Percentiles rank a stretch among this genome's conserved stretches.
phyloP scores from a whole-genome alignment of 768 basidiomycete species.

The Rhizopogon roseolus region DNA sequence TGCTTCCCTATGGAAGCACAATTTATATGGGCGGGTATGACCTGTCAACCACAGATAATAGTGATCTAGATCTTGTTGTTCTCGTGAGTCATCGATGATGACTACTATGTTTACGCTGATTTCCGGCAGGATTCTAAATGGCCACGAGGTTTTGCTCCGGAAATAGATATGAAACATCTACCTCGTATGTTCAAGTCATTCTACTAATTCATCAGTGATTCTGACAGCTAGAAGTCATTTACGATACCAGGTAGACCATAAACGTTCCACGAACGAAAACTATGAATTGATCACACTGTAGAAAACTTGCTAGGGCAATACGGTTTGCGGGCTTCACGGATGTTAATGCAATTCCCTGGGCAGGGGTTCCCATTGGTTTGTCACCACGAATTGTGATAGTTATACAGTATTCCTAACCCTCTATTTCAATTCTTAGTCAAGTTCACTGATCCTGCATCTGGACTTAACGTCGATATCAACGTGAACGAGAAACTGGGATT shows the following conservation, averaged over 20 bases:
- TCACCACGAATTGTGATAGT: constrained; percentile 1
- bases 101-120: neutral
- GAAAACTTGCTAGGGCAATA: constrained; percentile 28
- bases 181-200: constrained; percentile 20
- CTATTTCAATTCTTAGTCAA: constrained; percentile 37
- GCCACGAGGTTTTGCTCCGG: constrained; percentile 25
- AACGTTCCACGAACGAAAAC: neutral
- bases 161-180: constrained; percentile 15
- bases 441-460: constrained; percentile 38
- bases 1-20: constrained; percentile 46
- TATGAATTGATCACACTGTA: constrained; percentile 8
- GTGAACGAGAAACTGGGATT: constrained; percentile 59
- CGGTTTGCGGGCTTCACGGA: constrained; percentile 28
- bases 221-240: constrained; percentile 19
- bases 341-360: constrained; percentile 24
- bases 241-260: constrained; percentile 22
- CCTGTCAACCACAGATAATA: neutral
- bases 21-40: constrained; percentile 30
- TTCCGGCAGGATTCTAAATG: constrained; percentile 26
- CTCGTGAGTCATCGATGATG: constrained; percentile 30
- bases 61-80: constrained; percentile 52
- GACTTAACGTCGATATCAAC: constrained; percentile 50
- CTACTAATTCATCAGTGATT: neutral
- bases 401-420: neutral
- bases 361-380: constrained; percentile 41